Conservation (phyloP, 139 green algal genomes). For the Picochlorum sp. region DNA sequence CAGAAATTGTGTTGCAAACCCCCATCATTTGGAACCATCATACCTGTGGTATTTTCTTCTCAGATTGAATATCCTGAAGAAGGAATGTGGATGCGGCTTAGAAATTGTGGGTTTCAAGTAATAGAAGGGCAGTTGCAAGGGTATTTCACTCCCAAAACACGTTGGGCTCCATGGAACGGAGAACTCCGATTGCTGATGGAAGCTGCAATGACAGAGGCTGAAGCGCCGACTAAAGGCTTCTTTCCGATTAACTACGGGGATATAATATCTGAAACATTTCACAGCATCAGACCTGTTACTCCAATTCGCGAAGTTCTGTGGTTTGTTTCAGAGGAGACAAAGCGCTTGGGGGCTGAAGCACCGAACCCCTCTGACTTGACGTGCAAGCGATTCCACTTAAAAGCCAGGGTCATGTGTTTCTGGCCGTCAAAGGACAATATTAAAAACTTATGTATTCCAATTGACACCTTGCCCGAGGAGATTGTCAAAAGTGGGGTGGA, state of each 20-base stretch:
- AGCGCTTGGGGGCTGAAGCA: no score
- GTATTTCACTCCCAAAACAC: conserved; percentile 4
- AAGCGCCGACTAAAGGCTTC: neutral
- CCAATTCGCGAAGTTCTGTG: neutral
- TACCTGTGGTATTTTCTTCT: conserved; percentile 21
- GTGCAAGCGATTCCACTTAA: no score
- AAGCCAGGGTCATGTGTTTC: no score
- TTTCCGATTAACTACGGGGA: neutral
- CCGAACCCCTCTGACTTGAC: no score
- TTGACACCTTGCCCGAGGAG: neutral
- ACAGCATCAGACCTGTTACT: neutral
- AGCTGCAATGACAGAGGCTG: neutral
- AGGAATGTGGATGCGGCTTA: conserved; percentile 31
- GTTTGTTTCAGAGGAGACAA: no score
- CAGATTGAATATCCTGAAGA: neutral
- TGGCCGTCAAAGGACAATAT: no score
- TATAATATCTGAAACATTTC: neutral
- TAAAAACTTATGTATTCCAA: no score
- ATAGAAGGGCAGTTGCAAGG: conserved; percentile 26
- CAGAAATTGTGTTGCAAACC: no score
- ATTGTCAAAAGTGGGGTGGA: neutral
- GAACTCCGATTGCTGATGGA: neutral
- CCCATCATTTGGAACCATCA: conserved; percentile 19
- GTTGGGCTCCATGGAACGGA: conserved; percentile 12
- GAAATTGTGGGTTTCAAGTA: conserved; percentile 21